Evolutionary conservation across 148 eudicot species (phyloP).

Genomic region (Diospyros lotus): DNA sequence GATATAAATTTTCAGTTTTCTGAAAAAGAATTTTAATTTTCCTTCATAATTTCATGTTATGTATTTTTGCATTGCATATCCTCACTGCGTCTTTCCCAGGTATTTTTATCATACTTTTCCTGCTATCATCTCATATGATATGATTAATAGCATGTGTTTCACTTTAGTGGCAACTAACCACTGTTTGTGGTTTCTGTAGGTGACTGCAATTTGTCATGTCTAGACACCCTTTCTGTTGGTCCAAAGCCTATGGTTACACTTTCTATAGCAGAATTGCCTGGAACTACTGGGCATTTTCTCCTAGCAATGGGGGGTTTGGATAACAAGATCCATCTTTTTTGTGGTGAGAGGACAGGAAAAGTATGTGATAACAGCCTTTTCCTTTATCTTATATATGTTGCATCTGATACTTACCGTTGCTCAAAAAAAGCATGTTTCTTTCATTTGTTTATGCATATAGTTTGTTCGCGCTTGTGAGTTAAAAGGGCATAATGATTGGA

Average conservation of each 20-base stretch:
- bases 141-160: background rate
- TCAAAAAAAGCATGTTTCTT: background rate
- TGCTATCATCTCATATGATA: background rate
- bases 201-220: conserved; percentile 59
- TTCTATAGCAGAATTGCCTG: conserved; percentile 76
- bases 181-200: conserved; percentile 34
- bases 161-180: background rate
- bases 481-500: conserved; percentile 98
- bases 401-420: conserved; percentile 9
- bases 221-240: conserved; percentile 63
- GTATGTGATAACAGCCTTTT: conserved; percentile 31
- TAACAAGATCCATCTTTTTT: conserved; percentile 89
- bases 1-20: too few relatives aligned
- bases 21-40: background rate
- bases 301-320: conserved; percentile 93
- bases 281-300: conserved; percentile 46
- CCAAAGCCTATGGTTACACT: conserved; percentile 86
- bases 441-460: conserved; percentile 29
- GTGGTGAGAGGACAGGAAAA: conserved; percentile 74
- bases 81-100: background rate
- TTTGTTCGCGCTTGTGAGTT: conserved; percentile 83
- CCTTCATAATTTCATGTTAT: background rate
- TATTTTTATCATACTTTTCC: background rate
- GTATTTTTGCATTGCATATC: background rate
- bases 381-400: background rate